Evolutionary conservation across 2,329 filamentous ascomycete species (phyloP).

Genomic region (Aspergillus ochraceus): DNA sequence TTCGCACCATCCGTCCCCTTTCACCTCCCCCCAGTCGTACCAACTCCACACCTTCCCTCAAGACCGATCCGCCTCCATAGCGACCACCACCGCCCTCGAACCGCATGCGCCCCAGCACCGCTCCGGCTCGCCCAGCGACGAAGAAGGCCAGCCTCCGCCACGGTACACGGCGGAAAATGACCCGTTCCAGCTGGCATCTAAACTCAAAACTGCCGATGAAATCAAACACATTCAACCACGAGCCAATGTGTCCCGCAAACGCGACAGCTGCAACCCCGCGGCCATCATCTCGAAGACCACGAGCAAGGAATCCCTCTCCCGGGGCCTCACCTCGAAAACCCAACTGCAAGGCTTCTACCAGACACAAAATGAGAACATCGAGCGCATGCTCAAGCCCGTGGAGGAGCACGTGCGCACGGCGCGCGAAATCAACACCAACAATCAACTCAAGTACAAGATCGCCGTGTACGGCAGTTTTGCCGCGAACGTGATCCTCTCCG

Average conservation of each 20-base stretch:
- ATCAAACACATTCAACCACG: conserved; percentile 66
- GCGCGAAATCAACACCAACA: conserved; percentile 74
- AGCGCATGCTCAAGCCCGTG: conserved; percentile 86
- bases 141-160: conserved; percentile 51
- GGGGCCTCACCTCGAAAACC: conserved; percentile 16
- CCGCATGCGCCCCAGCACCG: conserved; percentile 23
- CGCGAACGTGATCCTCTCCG: conserved; percentile 77
- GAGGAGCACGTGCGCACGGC: conserved; percentile 86
- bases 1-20: conserved; percentile 28
- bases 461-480: conserved; percentile 68
- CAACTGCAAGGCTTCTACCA: conserved; percentile 78
- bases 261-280: conserved; percentile 33
- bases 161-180: conserved; percentile 67
- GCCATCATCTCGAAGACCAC: conserved; percentile 21
- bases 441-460: conserved; percentile 66
- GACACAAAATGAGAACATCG: conserved; percentile 88
- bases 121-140: conserved; percentile 33
- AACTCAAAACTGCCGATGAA: conserved; percentile 75
- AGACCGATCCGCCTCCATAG: conserved; percentile 16
- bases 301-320: conserved; percentile 9
- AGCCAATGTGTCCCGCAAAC: conserved; percentile 78
- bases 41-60: background rate
- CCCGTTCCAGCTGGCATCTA: conserved; percentile 75
- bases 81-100: conserved; percentile 46
- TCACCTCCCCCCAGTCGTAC: conserved; percentile 22